Base-by-base conservation (phyloP, 768 basidiomycete genomes). In the Suillus subaureus region DNA sequence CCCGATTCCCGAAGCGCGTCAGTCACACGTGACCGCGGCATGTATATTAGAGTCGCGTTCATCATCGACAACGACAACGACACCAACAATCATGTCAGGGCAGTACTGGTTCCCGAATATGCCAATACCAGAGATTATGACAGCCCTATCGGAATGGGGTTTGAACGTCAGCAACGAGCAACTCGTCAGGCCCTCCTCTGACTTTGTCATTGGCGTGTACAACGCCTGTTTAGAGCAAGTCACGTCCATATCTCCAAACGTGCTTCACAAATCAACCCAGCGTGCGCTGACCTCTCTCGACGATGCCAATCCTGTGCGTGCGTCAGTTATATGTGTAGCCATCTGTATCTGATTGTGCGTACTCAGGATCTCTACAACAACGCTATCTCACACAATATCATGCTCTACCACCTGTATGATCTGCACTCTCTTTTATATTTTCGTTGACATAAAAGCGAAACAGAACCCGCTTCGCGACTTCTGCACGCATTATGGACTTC, bases 401-500 rank as follows among this genome's bases (percentile, higher is more conserved):
- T 93, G 57, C 79, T 91, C 13, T 85, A 87, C 72, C 92, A 94
- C 71, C 78, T 93, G 90, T 91, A 73, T 51, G 43, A 31, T 33
- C 43, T 61, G 35, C 26, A 1, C 23, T 43, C 55, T 21, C 21
- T 26, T 33, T 31, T 6, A 37, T 31, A n/a, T 39, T 18, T 57
- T 28, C 18, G 54, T 37, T 61, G 43, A 70, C 31, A 61, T 54
- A 51, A 60, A 65, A 23, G 57, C 6, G 6, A 21, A 60, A 0
- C 69, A 93, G 90, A 23, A 81, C 85, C 31, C 88, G 92, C 52
- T 86, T 95, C 39, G 91, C 92, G 3, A 81, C 78, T 60, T 89
- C 92, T 0, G 90, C 93, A 6, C 82, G 88, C 70, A 86, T 93
- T 45, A 85, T 89, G 63, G 88, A 91, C 74, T 96, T 97, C 75